Conservation (phyloP, 345 rosid species). For the Pelargonium nanum region DNA sequence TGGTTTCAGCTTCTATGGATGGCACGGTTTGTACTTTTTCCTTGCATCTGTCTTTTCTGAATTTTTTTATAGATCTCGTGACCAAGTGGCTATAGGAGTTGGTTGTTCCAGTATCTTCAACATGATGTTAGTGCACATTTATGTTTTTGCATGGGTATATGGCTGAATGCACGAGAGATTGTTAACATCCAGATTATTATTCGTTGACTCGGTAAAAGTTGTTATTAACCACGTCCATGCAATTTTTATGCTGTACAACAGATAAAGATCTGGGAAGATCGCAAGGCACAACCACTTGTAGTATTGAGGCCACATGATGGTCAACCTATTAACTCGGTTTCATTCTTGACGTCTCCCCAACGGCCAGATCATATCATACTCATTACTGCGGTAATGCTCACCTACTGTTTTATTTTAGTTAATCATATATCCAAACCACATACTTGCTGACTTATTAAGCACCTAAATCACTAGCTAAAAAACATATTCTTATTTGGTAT, state of each 20-base stretch:
- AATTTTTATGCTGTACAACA: constrained; percentile 20
- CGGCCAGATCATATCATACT: constrained; percentile 79
- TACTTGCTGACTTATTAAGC: not conserved
- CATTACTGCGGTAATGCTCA: constrained; percentile 59
- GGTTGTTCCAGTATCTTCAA: not conserved
- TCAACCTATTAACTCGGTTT: constrained; percentile 62
- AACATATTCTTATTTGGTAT: constrained; percentile 1
- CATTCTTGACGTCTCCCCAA: constrained; percentile 55
- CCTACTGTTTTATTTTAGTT: constrained; percentile 4
- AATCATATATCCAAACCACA: not conserved
- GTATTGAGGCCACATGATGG: constrained; percentile 82
- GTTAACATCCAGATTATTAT: not conserved
- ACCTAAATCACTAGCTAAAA: constrained; percentile 1
- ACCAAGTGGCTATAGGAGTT: not conserved
- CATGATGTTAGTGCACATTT: not conserved
- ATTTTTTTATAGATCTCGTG: not conserved
- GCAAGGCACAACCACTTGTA: constrained; percentile 50
- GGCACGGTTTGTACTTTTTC: constrained; percentile 58
- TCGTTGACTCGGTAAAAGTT: not conserved
- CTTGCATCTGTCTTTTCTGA: not conserved
- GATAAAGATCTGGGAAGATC: constrained; percentile 94
- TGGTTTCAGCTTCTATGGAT: constrained; percentile 81
- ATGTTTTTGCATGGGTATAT: not conserved
- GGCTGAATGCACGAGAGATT: not conserved
- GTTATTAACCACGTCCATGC: not conserved